A percentile compares a stretch with the other conserved stretches of the same genome.
Conservation (phyloP, 352 stramenopile species). For the Pythium guiyangense region DNA sequence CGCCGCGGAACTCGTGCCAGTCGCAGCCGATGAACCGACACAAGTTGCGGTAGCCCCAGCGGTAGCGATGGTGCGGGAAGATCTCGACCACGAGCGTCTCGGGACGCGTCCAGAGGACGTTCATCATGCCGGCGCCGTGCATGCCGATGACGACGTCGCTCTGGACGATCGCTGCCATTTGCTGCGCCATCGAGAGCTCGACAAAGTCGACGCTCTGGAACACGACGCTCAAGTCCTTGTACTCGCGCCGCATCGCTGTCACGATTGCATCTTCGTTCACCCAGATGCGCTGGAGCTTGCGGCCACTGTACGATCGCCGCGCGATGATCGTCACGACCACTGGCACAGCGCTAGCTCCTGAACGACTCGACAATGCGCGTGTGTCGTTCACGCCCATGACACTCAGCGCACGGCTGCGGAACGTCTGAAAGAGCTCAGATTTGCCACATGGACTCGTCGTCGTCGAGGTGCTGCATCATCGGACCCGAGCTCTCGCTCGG, state of each 20-base stretch:
- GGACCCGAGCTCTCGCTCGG: constrained; percentile 35
- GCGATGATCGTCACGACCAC: constrained; percentile 56
- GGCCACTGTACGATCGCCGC: constrained; percentile 40
- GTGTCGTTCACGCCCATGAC: constrained; percentile 7
- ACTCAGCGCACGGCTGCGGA: constrained; percentile 16
- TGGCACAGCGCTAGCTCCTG: background rate
- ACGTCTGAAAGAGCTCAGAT: constrained; percentile 20
- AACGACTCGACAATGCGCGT: background rate
- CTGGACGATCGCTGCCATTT: too few relatives aligned
- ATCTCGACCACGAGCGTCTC: too few relatives aligned
- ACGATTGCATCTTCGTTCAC: constrained; percentile 58
- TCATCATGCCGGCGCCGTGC: too few relatives aligned
- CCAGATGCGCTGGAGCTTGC: constrained; percentile 55
- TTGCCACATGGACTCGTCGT: constrained; percentile 35
- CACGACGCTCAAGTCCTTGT: too few relatives aligned
- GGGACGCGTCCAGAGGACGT: too few relatives aligned
- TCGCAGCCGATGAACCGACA: too few relatives aligned
- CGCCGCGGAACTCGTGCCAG: too few relatives aligned
- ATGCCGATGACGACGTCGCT: too few relatives aligned
- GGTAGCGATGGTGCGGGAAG: too few relatives aligned
- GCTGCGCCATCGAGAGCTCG: too few relatives aligned
- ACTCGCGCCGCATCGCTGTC: constrained; percentile 31
- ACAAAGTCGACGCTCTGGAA: too few relatives aligned
- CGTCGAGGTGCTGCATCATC: constrained; percentile 41
- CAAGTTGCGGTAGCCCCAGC: too few relatives aligned